Base-by-base conservation (phyloP, 2,329 filamentous ascomycete genomes). In the Colletotrichum magnum region DNA sequence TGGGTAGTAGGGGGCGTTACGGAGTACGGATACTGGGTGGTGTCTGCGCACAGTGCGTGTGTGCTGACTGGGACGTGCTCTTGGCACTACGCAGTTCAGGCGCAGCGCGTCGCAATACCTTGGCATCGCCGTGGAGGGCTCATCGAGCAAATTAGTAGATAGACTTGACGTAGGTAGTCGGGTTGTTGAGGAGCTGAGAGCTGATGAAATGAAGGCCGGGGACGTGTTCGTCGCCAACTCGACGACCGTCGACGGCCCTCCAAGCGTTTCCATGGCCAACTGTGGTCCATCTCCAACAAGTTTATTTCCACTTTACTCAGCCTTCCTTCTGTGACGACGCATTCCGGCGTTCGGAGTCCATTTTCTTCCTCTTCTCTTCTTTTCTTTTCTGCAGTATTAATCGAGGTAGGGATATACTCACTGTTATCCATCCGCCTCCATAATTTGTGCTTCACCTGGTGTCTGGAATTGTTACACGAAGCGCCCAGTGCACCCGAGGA, bases 381-480 rank as follows among this genome's bases (percentile, higher is more conserved):
- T 36, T 36, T 36, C 32, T 36, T 24, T 24, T 24, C 21, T 24
- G 21, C 3, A 24, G 21, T 24, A 24, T 24, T 3, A 24, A 36
- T 36, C 2, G 2, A 9, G 32, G 32, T 36, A 10, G 2, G 32
- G 32, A 36, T 32, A 32, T 6, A 32, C 32, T 36, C 32, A 36
- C 32, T 41, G 53, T 43, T 43, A n/a, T 56, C 36, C 36, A 43
- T 57, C 18, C 48, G 50, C 48, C 45, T 53, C 65, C 59, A 52
- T 64, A 21, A 10, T 56, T 54, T 52, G 64, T 66, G 66, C 56
- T 66, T 66, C 56, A 69, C 60, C 54, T 36, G 26, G 59, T 60
- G 62, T 66, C 51, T 50, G 62, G 56, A 24, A 36, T 43, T 18
- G 66, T 59, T 56, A 48, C 52, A 68, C 65, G 24, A 62, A 50